Evolutionary conservation across 176 grass and related monocot species (phyloP).

Genomic region (Coix lacrymajobi): DNA sequence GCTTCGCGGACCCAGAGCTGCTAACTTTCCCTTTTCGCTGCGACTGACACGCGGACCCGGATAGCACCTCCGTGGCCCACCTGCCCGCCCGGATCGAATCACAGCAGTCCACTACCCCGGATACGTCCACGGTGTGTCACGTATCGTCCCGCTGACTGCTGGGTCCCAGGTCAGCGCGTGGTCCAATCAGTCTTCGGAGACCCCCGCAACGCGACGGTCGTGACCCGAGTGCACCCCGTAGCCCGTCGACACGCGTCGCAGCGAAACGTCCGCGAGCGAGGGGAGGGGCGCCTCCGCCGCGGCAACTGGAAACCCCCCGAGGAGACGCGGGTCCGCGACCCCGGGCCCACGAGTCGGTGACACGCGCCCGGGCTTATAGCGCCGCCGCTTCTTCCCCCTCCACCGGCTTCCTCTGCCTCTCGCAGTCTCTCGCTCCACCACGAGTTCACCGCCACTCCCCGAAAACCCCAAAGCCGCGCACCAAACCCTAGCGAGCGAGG

Average conservation of each 20-base stretch:
- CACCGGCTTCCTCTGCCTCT: background rate
- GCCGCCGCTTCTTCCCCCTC: no score
- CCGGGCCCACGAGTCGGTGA: background rate
- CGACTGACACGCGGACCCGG: background rate
- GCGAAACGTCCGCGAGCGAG: background rate
- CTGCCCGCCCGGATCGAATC: background rate
- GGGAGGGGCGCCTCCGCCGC: no score
- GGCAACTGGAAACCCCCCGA: background rate
- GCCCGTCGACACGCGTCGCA: background rate
- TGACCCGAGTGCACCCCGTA: background rate
- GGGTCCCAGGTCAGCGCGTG: background rate
- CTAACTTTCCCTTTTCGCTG: background rate
- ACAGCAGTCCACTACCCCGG: background rate
- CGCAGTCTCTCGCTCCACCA: background rate
- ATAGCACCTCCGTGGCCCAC: background rate
- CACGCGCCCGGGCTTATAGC: background rate
- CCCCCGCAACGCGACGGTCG: background rate
- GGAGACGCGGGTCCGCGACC: rapidly evolving
- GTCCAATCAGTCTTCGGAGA: background rate
- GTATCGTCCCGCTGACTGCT: background rate
- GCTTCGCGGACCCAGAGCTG: background rate
- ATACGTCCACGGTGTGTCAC: no score
- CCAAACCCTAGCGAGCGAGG: conserved; percentile 21
- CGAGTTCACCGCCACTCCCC: no score
- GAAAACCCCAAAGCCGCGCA: background rate